Base-by-base conservation (phyloP, 345 rosid genomes). In the Fremontodendron californicum region DNA sequence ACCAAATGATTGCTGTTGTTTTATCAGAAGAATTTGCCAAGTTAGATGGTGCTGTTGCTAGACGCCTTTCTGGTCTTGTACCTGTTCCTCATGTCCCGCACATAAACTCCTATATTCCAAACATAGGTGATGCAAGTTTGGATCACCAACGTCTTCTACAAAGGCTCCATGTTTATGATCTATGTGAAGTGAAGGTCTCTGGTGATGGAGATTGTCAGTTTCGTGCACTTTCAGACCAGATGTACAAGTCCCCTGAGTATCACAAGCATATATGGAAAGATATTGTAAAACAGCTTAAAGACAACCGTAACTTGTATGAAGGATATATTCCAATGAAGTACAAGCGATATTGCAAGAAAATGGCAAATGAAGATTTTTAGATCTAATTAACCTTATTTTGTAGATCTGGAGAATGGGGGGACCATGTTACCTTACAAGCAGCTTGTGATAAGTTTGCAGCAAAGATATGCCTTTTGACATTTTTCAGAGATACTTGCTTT, bases 381-480 rank as follows among this genome's bases (percentile, higher is more conserved):
- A 27, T 70, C 61, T 60, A 61, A 70, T 45, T 33, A 2, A 29
- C 62, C 63, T 75, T 13, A 73, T 86, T 72, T 29, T 84, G 82
- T 86, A 92, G 98, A 82, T 73, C 82, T 81, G 98, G 96, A 74
- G 97, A 94, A 81, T 94, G 96, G 98, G 98, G 96, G 35, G 98
- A 94, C 79, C 98, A 94, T 81, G 80, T 94, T 25, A 94, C 96
- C 42, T 80, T 94, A 77, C 98, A 94, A 89, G 94, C 98, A 58
- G 98, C 97, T 55, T 97, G 97, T 52, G 98, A 94, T 81, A 92
- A 94, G 98, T 94, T 91, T 89, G 89, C 89, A 35, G 98, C 97
- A 49, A 94, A 92, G 90, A 92, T 94, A 73, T 94, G 98, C 78
- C 90, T 94, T 74, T 81, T 94, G 84, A 94, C 98, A 74, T 94